phyloP scores from a whole-genome alignment of 1,284 basidiomycete genomes.

The Amylostereum areolatum region DNA sequence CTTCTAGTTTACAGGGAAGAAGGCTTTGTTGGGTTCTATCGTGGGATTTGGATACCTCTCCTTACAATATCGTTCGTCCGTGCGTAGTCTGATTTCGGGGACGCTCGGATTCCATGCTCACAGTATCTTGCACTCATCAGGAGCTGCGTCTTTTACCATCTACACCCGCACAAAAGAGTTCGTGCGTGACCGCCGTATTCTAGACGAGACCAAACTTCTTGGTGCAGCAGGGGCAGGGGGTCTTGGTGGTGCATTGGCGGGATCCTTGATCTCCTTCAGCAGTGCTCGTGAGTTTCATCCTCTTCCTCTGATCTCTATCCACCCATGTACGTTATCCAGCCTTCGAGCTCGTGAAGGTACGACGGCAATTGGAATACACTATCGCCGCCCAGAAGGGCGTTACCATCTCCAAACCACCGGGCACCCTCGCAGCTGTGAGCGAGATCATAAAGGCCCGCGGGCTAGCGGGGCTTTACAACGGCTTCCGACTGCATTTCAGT shows the following conservation, averaged over 20 bases:
- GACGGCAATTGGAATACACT: conserved; percentile 89
- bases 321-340: conserved; percentile 35
- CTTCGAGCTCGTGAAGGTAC: conserved; percentile 95
- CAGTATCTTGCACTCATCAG: conserved; percentile 25
- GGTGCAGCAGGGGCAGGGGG: conserved; percentile 75
- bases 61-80: conserved; percentile 97
- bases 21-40: conserved; percentile 87
- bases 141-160: conserved; percentile 89
- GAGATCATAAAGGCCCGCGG: conserved; percentile 68
- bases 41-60: conserved; percentile 88
- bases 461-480: conserved; percentile 74
- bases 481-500: conserved; percentile 79
- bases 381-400: conserved; percentile 80
- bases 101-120: too few species aligned
- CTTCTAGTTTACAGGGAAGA: conserved; percentile 81
- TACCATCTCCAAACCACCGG: conserved; percentile 60
- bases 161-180: conserved; percentile 86
- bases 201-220: conserved; percentile 52
- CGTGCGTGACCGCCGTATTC: conserved; percentile 57
- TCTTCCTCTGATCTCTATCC: conserved; percentile 2
- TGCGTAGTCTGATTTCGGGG: conserved; percentile 32
- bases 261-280: conserved; percentile 75
- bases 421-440: conserved; percentile 65
- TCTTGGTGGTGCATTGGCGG: conserved; percentile 74
- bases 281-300: conserved; percentile 71